Percentiles rank a stretch among this genome's conserved stretches.
phyloP scores from a whole-genome alignment of 805 yeast species.

The Ogataea siamensis region DNA sequence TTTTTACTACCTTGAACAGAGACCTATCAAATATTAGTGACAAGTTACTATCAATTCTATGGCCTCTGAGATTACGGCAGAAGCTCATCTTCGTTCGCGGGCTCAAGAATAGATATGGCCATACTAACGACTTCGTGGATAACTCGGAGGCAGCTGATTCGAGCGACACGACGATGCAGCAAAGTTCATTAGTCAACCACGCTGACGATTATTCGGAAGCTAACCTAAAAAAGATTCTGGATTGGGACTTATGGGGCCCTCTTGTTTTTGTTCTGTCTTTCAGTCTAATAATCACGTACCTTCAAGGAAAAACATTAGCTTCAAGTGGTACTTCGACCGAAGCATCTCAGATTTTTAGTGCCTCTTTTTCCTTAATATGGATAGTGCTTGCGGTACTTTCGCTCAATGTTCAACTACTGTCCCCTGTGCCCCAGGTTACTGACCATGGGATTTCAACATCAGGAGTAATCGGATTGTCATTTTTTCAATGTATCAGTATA shows the following conservation, averaged over 20 bases:
- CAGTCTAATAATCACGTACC: slow-evolving; percentile 46
- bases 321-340: slow-evolving; percentile 27
- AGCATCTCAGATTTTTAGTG: slow-evolving; percentile 52
- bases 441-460: slow-evolving; percentile 28
- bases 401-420: slow-evolving; percentile 51
- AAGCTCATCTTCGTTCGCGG: slow-evolving; percentile 30
- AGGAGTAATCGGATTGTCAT: slow-evolving; percentile 43
- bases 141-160: too few species aligned
- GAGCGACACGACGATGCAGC: too few species aligned
- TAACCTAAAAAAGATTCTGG: slow-evolving; percentile 39
- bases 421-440: slow-evolving; percentile 41
- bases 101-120: too few species aligned
- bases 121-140: too few species aligned
- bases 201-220: slow-evolving; percentile 37
- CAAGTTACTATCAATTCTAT: slow-evolving; percentile 35
- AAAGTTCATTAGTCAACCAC: too few species aligned
- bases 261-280: slow-evolving; percentile 48
- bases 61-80: slow-evolving; percentile 37
- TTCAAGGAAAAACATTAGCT: slow-evolving; percentile 34
- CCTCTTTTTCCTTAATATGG: slow-evolving; percentile 54
- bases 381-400: slow-evolving; percentile 46
- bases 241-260: slow-evolving; percentile 68
- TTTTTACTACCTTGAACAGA: slow-evolving; percentile 42
- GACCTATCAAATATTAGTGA: slow-evolving; percentile 36
- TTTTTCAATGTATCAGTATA: slow-evolving; percentile 55